Percentiles rank a stretch among this genome's conserved stretches.
Conservation (phyloP, 345 rosid species). For the Erucastrum elatum region DNA sequence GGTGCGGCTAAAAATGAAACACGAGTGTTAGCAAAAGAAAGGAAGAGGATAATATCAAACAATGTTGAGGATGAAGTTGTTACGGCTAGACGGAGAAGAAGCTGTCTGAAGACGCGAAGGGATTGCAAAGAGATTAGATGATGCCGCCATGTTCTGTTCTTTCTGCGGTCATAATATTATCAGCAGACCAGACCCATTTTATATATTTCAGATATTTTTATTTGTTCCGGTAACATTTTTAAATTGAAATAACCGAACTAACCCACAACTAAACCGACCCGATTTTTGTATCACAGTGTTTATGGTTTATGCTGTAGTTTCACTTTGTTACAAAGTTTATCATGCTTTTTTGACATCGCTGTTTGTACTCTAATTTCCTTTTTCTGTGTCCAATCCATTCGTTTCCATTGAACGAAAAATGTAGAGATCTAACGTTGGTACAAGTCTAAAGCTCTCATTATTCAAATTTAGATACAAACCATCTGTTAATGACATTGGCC, state of each 20-base stretch:
- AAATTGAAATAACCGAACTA: not conserved
- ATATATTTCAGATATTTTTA: constrained; percentile 4
- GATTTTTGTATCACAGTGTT: not conserved
- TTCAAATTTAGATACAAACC: not conserved
- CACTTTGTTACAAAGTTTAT: not conserved
- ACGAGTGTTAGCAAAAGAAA: not conserved
- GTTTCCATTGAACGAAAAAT: too few relatives aligned
- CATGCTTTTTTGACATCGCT: too few relatives aligned
- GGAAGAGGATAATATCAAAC: not conserved
- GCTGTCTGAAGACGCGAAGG: constrained; percentile 24
- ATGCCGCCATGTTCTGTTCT: constrained; percentile 33
- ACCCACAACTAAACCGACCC: not conserved
- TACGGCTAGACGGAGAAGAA: constrained; percentile 23
- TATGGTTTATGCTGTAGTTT: not conserved
- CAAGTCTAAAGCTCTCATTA: not conserved
- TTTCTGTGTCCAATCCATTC: not conserved
- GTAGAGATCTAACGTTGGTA: not conserved
- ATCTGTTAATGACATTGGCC: not conserved
- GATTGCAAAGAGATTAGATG: constrained; percentile 41
- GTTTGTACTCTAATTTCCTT: not conserved
- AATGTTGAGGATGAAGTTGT: not conserved
- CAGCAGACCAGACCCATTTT: constrained; percentile 17
- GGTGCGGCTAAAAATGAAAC: constrained; percentile 11
- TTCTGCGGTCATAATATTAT: constrained; percentile 34
- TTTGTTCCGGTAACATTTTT: not conserved